Evolutionary conservation across 2,329 filamentous ascomycete species (phyloP).

Genomic region (Fusarium acutatum): DNA sequence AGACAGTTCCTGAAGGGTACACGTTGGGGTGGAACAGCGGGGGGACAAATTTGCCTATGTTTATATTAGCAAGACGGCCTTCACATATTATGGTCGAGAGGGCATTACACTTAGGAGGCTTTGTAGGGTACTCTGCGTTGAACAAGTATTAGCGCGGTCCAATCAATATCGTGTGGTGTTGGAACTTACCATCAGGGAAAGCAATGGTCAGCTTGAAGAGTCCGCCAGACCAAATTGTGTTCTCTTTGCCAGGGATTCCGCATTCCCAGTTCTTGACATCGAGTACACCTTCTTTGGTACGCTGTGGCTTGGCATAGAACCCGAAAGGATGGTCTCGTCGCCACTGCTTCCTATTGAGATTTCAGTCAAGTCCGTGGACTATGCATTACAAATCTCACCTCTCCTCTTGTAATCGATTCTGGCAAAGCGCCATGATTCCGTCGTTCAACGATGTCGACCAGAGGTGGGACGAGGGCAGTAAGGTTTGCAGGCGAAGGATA

Average conservation of each 20-base stretch:
- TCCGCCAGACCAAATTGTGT: slow-evolving; percentile 98
- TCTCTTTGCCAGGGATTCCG: slow-evolving; percentile 93
- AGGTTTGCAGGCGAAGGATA: slow-evolving; percentile 5
- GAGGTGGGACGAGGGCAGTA: slow-evolving; percentile 1
- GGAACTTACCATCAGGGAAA: slow-evolving; percentile 85
- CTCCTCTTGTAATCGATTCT: slow-evolving; percentile 88
- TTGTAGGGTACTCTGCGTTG: slow-evolving; percentile 89
- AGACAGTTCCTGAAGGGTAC: slow-evolving; percentile 97
- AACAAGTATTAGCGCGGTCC: slow-evolving; percentile 18
- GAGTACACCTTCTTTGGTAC: slow-evolving; percentile 80
- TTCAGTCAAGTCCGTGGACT: slow-evolving; percentile 29
- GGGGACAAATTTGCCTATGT: slow-evolving; percentile 89
- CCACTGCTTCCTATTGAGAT: slow-evolving; percentile 83
- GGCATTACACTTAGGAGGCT: slow-evolving; percentile 92
- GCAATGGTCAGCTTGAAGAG: slow-evolving; percentile 92
- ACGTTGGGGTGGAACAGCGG: slow-evolving; percentile 99
- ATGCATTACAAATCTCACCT: slow-evolving; percentile 62
- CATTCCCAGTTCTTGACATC: slow-evolving; percentile 98
- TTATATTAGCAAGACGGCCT: slow-evolving; percentile 17
- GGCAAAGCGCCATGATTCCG: slow-evolving; percentile 81
- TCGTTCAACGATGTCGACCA: not conserved
- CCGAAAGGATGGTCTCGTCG: slow-evolving; percentile 96
- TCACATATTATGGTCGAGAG: not conserved
- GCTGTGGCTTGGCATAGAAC: slow-evolving; percentile 90
- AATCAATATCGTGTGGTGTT: not conserved